A percentile compares a stretch with the other conserved stretches of the same genome.
These are phyloP conservation scores for Zelonia costaricensis DNA, from an alignment of 208 protist species.

Conservation along the genomic window DNA sequence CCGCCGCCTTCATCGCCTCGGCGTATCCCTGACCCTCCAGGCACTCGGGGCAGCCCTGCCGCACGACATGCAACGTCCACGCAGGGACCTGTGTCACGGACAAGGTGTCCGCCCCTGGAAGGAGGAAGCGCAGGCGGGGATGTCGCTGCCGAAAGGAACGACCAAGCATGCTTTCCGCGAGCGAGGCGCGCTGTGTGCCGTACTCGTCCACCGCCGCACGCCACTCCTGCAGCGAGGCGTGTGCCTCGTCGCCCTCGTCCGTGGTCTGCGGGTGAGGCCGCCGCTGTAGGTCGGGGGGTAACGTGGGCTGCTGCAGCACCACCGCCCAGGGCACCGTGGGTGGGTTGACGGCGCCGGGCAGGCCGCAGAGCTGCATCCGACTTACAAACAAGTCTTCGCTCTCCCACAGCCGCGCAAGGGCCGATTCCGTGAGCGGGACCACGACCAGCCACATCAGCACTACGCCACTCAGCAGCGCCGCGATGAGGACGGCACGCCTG, in stretches of 20 bases:
- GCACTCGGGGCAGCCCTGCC: background rate
- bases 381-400: background rate
- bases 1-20: background rate
- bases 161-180: background rate
- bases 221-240: no score
- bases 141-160: background rate
- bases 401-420: background rate
- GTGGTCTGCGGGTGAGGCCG: background rate
- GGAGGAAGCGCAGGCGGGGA: background rate
- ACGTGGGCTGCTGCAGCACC: background rate
- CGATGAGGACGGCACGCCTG: background rate
- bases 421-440: background rate
- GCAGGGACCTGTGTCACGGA: background rate
- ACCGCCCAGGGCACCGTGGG: background rate
- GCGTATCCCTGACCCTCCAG: background rate
- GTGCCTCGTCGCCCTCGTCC: background rate
- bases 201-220: background rate
- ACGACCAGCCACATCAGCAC: background rate
- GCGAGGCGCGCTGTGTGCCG: background rate
- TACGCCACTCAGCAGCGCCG: background rate
- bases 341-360: background rate
- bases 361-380: background rate
- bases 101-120: background rate
- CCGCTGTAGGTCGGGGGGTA: background rate
- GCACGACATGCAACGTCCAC: constrained; percentile 1